These are phyloP conservation scores for Halophytophthora polymorphica DNA, from an alignment of 352 stramenopile species.

Conservation along the genomic window DNA sequence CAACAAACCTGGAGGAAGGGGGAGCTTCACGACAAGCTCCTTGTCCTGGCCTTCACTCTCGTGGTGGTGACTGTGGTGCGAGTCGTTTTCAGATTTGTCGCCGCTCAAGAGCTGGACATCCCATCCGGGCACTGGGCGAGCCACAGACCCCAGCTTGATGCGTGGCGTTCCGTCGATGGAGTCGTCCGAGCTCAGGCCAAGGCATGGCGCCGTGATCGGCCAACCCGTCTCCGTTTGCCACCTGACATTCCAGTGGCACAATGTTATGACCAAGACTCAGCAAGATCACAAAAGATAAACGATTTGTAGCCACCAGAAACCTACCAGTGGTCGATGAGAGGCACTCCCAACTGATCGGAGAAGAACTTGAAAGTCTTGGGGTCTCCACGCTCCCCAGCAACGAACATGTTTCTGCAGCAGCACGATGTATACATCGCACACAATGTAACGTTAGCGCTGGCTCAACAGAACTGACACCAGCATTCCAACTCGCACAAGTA, in stretches of 20 bases:
- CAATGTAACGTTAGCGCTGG: too few relatives aligned
- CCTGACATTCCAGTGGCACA: too few relatives aligned
- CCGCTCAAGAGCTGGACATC: slow-evolving; percentile 70
- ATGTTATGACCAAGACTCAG: too few relatives aligned
- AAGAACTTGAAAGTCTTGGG: slow-evolving; percentile 88
- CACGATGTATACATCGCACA: not conserved
- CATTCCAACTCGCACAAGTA: too few relatives aligned
- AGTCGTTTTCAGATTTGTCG: slow-evolving; percentile 32
- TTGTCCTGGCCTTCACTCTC: slow-evolving; percentile 49
- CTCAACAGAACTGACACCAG: too few relatives aligned
- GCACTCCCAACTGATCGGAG: slow-evolving; percentile 49
- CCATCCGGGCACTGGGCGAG: slow-evolving; percentile 75
- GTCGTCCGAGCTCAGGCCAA: slow-evolving; percentile 68
- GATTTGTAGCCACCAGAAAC: not conserved
- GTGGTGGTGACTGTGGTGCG: slow-evolving; percentile 43
- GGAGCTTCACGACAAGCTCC: slow-evolving; percentile 79
- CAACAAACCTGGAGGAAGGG: slow-evolving; percentile 70
- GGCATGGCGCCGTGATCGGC: slow-evolving; percentile 64
- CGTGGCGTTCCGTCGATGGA: slow-evolving; percentile 33
- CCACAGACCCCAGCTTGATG: slow-evolving; percentile 64
- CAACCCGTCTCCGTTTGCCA: slow-evolving; percentile 92
- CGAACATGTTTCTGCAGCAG: slow-evolving; percentile 60
- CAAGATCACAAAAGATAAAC: not conserved
- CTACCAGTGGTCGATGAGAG: slow-evolving; percentile 83
- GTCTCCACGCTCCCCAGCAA: slow-evolving; percentile 86